Evolutionary conservation across 1,139 yeast genomes (phyloP).

Genomic region (Groenewaldozyma auringiensis): DNA sequence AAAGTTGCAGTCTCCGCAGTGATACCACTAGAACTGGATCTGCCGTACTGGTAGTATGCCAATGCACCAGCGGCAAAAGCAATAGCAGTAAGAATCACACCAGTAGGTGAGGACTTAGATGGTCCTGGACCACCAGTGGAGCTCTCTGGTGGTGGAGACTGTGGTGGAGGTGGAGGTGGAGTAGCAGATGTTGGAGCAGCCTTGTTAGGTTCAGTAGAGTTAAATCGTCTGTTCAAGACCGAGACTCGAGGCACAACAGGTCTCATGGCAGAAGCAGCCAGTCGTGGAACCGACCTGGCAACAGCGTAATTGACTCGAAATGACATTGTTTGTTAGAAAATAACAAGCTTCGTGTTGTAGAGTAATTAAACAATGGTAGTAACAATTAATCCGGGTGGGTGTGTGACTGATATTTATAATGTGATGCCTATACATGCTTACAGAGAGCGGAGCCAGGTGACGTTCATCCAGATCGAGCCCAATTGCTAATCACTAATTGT

Average conservation of each 20-base stretch:
- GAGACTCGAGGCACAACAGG: background rate
- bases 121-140: conserved; percentile 4
- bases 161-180: conserved; percentile 1
- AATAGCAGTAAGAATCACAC: conserved; percentile 11
- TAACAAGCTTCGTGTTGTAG: too few relatives aligned
- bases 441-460: too few relatives aligned
- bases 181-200: too few relatives aligned
- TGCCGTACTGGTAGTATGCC: conserved; percentile 20
- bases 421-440: too few relatives aligned
- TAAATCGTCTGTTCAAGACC: background rate
- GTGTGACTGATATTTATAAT: too few relatives aligned
- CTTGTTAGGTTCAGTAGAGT: background rate
- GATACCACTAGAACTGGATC: conserved; percentile 11
- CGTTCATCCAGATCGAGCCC: too few relatives aligned
- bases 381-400: too few relatives aligned
- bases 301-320: background rate
- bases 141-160: background rate
- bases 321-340: background rate
- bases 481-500: too few relatives aligned
- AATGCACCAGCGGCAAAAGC: conserved; percentile 19
- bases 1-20: conserved; percentile 29
- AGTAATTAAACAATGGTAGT: too few relatives aligned
- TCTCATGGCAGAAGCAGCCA: too few relatives aligned
- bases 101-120: conserved; percentile 9
- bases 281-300: background rate